phyloP scores from a whole-genome alignment of 2,329 filamentous ascomycete species.

The Fusarium praegraminearum region DNA sequence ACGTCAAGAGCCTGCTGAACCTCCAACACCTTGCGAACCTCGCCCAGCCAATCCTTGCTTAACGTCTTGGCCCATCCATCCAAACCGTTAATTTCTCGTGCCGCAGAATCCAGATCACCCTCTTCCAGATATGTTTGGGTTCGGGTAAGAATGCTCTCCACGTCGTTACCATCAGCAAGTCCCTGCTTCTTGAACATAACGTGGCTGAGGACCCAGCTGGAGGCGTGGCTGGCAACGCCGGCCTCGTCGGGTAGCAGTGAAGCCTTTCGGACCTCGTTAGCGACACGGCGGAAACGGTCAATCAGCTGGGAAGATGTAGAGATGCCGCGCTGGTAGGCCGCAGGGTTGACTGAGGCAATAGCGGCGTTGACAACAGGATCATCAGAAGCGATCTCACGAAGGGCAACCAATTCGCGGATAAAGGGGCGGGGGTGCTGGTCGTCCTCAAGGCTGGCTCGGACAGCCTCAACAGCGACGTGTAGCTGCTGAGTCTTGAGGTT shows the following conservation, averaged over 20 bases:
- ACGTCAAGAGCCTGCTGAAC: conserved; percentile 97
- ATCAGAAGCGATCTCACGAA: conserved; percentile 89
- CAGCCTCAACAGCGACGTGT: conserved; percentile 93
- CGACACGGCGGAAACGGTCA: conserved; percentile 94
- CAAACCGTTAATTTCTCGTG: conserved; percentile 93
- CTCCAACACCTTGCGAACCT: conserved; percentile 92
- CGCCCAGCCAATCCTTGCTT: conserved; percentile 91
- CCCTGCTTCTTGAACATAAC: conserved; percentile 96
- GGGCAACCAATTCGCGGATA: conserved; percentile 89
- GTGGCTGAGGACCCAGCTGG: conserved; percentile 89
- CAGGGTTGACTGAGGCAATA: conserved; percentile 95
- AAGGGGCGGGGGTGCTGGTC: conserved; percentile 82
- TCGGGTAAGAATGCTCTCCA: conserved; percentile 91
- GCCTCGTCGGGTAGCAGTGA: conserved; percentile 92
- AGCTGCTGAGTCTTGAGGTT: conserved; percentile 96
- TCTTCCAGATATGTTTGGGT: conserved; percentile 93
- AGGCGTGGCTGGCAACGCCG: conserved; percentile 93
- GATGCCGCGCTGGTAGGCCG: conserved; percentile 92
- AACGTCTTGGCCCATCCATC: conserved; percentile 96
- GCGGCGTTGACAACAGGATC: conserved; percentile 91
- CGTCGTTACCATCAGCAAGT: conserved; percentile 84
- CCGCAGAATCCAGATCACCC: conserved; percentile 89
- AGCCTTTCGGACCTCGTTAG: conserved; percentile 92
- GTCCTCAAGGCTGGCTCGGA: conserved; percentile 84
- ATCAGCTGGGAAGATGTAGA: conserved; percentile 86